Percentiles rank a stretch among this genome's conserved stretches.
These are phyloP conservation scores for Lepidium campestre DNA, from an alignment of 441 rosid species.

Conservation along the genomic window DNA sequence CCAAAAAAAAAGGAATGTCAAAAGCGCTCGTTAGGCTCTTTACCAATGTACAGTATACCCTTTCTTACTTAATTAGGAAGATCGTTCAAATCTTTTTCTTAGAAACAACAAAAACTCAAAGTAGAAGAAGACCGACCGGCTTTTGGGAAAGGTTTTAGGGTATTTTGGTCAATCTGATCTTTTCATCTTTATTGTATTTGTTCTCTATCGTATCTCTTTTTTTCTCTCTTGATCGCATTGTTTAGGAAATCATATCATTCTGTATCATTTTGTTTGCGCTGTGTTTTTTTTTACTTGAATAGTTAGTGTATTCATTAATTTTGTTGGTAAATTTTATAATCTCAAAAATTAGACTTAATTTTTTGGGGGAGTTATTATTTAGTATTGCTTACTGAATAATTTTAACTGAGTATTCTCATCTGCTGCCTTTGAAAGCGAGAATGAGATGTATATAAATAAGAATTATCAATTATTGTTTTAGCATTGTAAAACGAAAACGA, in stretches of 20 bases:
- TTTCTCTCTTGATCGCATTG: neutral
- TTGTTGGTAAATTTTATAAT: neutral
- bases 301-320: neutral
- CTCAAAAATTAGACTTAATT: too few species aligned
- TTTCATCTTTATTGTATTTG: neutral
- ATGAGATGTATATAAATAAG: too few species aligned
- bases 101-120: neutral
- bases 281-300: neutral
- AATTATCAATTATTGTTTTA: too few species aligned
- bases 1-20: neutral
- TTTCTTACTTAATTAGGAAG: slow-evolving; percentile 14
- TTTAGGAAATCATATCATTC: too few species aligned
- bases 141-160: neutral
- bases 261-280: neutral
- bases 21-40: slow-evolving; percentile 16
- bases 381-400: too few species aligned
- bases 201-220: neutral
- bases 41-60: slow-evolving; percentile 23
- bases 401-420: too few species aligned
- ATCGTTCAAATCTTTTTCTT: neutral
- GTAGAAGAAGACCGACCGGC: neutral
- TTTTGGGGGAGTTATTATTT: too few species aligned
- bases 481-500: too few species aligned
- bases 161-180: neutral
- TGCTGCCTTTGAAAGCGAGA: too few species aligned